Evolutionary conservation across 805 yeast genomes (phyloP), one percentile per base, ranked within the genome.

Genomic region (Metschnikowia orientalis): DNA sequence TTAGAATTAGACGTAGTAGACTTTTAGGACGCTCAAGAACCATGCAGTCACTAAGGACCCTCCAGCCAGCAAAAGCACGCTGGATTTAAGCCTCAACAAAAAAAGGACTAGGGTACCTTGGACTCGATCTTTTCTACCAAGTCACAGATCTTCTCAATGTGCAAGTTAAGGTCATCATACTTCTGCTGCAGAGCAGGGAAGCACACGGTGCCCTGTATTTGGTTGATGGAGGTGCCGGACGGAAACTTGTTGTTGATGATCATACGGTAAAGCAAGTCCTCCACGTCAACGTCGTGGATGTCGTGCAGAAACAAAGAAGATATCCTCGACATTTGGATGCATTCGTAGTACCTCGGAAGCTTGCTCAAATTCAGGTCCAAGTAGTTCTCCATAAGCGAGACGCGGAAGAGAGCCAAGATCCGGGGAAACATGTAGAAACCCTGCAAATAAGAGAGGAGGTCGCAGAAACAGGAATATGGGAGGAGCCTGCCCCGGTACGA

Each of bases 181-280:
- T 31, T 32, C n/a, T 27, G 38, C 2, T 34, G 33, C 20, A 38
- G 41, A 7, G 36, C 47, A 6, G 50, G 51, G 37, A 63, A 60
- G 4, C 44, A 35, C 23, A 66, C 40, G 5, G 51, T 22, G 5
- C 42, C 42, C 6, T 48, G 37, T 9, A 53, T 25, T 40, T 65
- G 71, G 50, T 66, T 67, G 16, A 66, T 54, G 27, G 44, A 49
- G 5, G 62, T 51, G 9, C 47, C 47, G 8, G 35, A 26, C 1
- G 60, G 59, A 11, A 66, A 47, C 37, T 63, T 62, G 27, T 56
- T 53, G 12, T 40, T 41, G 13, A 51, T 44, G 26, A 66, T 61
- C 70, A 66, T 65, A n/a, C 45, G 46, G 22, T 49, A 43, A 5
- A 64, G 39, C 18, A 59, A 30, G 13, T 40, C 45, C 37, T 64